These are phyloP conservation scores for Maudiozyma turicensis DNA, from an alignment of 805 yeast genomes.

Conservation along the genomic window DNA sequence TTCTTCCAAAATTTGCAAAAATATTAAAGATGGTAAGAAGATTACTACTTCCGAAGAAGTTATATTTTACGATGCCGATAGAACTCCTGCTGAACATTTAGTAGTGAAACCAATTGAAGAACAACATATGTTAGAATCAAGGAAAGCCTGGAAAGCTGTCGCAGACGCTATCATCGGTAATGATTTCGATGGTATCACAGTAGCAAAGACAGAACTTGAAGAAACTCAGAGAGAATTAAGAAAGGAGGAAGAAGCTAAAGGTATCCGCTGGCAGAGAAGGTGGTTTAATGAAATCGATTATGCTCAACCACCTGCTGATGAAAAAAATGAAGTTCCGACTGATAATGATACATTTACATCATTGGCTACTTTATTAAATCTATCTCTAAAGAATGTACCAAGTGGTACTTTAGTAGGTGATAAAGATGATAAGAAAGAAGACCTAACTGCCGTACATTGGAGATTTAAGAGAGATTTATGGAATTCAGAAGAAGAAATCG, in stretches of 20 bases:
- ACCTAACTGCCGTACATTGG: constrained; percentile 53
- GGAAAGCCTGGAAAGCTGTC: constrained; percentile 88
- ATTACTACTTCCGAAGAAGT: constrained; percentile 6
- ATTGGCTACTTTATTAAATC: constrained; percentile 40
- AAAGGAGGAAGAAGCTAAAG: constrained; percentile 58
- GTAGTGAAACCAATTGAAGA: constrained; percentile 72
- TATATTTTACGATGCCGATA: constrained; percentile 57
- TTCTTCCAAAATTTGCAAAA: constrained; percentile 55
- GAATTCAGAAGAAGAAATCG: constrained; percentile 52
- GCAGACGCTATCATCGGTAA: constrained; percentile 77
- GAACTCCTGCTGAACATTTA: constrained; percentile 45
- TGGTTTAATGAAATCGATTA: constrained; percentile 62
- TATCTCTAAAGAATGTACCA: constrained; percentile 57
- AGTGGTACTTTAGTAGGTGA: constrained; percentile 54
- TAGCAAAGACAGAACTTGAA: constrained; percentile 73
- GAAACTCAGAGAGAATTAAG: constrained; percentile 80
- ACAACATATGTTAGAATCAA: constrained; percentile 74
- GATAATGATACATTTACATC: constrained; percentile 33
- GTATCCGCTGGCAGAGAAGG: constrained; percentile 64
- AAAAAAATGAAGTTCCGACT: constrained; percentile 21
- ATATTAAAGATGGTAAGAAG: constrained; percentile 20
- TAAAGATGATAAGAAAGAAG: constrained; percentile 42
- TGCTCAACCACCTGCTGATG: constrained; percentile 15
- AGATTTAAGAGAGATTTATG: constrained; percentile 50
- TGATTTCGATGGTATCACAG: constrained; percentile 66